A percentile compares a stretch with the other conserved stretches of the same genome.
Evolutionary conservation across 768 basidiomycete genomes (phyloP).

Genomic region (Lepiota venenata): DNA sequence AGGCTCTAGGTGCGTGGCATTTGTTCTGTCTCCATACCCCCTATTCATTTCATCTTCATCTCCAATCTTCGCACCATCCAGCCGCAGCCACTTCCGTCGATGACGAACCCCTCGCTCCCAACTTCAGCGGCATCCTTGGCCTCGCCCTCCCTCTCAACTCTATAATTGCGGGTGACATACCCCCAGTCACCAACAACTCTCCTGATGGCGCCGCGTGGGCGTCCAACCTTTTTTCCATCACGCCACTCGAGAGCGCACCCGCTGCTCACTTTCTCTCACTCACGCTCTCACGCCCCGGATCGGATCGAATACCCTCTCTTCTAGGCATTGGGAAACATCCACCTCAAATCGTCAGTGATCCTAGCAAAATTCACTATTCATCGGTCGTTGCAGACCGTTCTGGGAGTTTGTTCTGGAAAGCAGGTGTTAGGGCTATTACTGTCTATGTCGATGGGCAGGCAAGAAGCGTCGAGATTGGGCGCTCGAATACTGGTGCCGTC

Average conservation of each 20-base stretch:
- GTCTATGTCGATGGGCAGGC: slow-evolving; percentile 50
- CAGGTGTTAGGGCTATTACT: slow-evolving; percentile 50
- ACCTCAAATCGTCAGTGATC: slow-evolving; percentile 44
- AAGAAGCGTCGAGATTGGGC: slow-evolving; percentile 37
- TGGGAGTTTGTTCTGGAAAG: slow-evolving; percentile 63
- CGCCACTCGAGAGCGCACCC: slow-evolving; percentile 50
- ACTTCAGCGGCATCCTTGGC: slow-evolving; percentile 69
- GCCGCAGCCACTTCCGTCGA: slow-evolving; percentile 56
- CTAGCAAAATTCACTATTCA: slow-evolving; percentile 48
- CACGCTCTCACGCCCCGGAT: slow-evolving; percentile 66
- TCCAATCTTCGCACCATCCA: slow-evolving; percentile 20
- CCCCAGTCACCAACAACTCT: slow-evolving; percentile 42
- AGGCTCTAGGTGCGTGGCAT: slow-evolving; percentile 60
- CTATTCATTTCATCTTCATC: not conserved
- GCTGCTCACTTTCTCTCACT: slow-evolving; percentile 64
- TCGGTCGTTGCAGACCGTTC: slow-evolving; percentile 33
- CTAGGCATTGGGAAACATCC: slow-evolving; percentile 75
- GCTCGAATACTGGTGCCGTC: slow-evolving; percentile 33
- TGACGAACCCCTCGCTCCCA: slow-evolving; percentile 51
- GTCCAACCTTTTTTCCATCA: slow-evolving; percentile 71
- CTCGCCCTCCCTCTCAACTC: slow-evolving; percentile 73
- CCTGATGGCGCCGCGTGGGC: slow-evolving; percentile 66
- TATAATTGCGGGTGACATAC: slow-evolving; percentile 51
- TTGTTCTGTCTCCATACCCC: not conserved
- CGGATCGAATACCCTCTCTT: slow-evolving; percentile 47